phyloP scores from a whole-genome alignment of 129 eudicot genomes.

The Calendula officinalis region DNA sequence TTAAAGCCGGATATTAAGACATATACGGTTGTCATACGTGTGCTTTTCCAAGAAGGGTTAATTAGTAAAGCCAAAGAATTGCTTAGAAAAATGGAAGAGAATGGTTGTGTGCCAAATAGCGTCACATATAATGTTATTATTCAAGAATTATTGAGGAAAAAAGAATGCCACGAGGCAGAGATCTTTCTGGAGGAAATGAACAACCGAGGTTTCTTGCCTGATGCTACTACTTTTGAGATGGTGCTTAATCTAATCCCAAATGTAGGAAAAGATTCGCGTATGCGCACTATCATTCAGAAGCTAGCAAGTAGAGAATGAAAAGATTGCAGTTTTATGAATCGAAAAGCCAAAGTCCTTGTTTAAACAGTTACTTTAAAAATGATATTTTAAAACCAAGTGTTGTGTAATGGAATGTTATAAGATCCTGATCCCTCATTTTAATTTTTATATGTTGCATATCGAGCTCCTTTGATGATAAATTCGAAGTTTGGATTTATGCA shows the following conservation, averaged over 20 bases:
- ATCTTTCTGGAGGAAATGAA: conserved; percentile 21
- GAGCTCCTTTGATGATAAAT: too few species aligned
- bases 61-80: conserved; percentile 15
- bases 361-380: too few species aligned
- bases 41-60: conserved; percentile 16
- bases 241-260: background rate
- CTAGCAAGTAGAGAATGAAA: conserved; percentile 3
- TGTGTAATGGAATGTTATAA: too few species aligned
- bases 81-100: conserved; percentile 18
- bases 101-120: background rate
- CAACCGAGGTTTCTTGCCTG: conserved; percentile 15
- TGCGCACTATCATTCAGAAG: conserved; percentile 14
- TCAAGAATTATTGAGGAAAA: conserved; percentile 16
- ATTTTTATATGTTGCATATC: too few species aligned
- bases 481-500: too few species aligned
- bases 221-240: conserved; percentile 15
- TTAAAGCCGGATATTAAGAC: too few species aligned
- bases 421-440: too few species aligned
- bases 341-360: too few species aligned
- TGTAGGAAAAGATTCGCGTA: conserved; percentile 10
- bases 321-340: background rate
- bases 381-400: too few species aligned
- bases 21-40: conserved; percentile 24
- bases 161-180: conserved; percentile 10
- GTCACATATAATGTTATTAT: conserved; percentile 21